phyloP scores from a whole-genome alignment of 2,329 filamentous ascomycete genomes.

The Curvularia sp. region DNA sequence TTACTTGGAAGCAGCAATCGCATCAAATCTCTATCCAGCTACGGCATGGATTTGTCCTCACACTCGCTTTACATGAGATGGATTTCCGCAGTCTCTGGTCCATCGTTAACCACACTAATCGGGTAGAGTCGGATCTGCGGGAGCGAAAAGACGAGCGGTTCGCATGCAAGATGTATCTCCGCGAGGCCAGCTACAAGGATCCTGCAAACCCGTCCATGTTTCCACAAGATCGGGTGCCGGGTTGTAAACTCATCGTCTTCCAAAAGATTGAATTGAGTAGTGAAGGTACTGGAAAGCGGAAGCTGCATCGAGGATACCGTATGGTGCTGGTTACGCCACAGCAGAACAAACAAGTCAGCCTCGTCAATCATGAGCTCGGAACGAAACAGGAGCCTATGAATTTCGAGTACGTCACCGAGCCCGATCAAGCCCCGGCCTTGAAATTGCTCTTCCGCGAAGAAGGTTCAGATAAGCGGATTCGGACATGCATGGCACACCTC shows the following conservation, averaged over 20 bases:
- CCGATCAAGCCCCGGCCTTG: conserved; percentile 72
- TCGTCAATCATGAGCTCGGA: conserved; percentile 72
- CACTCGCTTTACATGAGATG: conserved; percentile 73
- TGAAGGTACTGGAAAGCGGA: conserved; percentile 74
- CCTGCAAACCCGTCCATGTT: conserved; percentile 74
- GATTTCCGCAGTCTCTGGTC: conserved; percentile 82
- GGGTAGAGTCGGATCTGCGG: conserved; percentile 74
- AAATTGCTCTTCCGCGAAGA: conserved; percentile 72
- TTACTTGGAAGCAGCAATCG: conserved; percentile 76
- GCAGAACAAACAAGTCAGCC: conserved; percentile 77
- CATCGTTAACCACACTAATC: conserved; percentile 83
- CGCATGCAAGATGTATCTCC: conserved; percentile 72
- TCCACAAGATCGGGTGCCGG: conserved; percentile 73
- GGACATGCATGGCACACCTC: conserved; percentile 71
- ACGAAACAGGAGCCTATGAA: conserved; percentile 70
- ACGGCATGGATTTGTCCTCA: conserved; percentile 76
- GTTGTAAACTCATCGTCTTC: conserved; percentile 77
- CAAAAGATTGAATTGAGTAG: conserved; percentile 72
- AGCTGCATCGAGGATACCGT: conserved; percentile 79
- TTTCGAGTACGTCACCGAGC: conserved; percentile 68
- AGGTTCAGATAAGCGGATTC: conserved; percentile 54
- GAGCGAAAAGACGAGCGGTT: conserved; percentile 72
- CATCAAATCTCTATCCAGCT: conserved; percentile 72
- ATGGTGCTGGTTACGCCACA: conserved; percentile 79
- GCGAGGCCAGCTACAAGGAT: conserved; percentile 82